Base-by-base conservation (phyloP, 306 rosid genomes). In the Vigna unguiculata region DNA sequence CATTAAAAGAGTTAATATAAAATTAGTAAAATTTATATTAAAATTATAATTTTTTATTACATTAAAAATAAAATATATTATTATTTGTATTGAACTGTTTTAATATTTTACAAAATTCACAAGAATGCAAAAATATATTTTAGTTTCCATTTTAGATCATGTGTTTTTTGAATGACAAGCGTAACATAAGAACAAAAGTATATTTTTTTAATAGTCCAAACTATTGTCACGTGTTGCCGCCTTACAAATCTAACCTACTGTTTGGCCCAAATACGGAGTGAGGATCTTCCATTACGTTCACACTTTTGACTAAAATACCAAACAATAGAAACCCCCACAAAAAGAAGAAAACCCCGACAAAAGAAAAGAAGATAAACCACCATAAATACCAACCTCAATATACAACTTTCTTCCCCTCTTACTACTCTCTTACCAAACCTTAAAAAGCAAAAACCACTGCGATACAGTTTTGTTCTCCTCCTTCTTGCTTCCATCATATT, bases 321-420 rank as follows among this genome's bases (percentile, higher is more conserved):
- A 63, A 40, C 13, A 9, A 51, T 8, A 20, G 7, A 52, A 64
- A 22, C 28, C 34, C 34, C 4, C 22, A 15, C 5, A 34, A 4
- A 57, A 22, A 71, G 24, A 14, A 15, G 22, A 45, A 1, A 45
- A 71, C 28, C 20, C 25, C 2, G 9, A 15, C 3, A 21, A 4
- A 57, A 22, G 4, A 61, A n/a, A 9, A 15, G 34, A 45, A 1
- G 45, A 45, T 28, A 71, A 4, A 48, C 58, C 57, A 65, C 57
- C 87, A 76, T 84, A 84, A 71, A 84, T 84, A 84, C 80, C 69
- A 49, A 75, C 0, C 72, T 48, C 51, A 41, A 52, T 47, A 47
- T 25, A 74, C 76, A 49, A 36, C 72, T 59, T 71, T 80, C 85
- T 69, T 85, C 82, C 72, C 75, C 73, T 81, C 83, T 51, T 43